Evolutionary conservation across 1,139 yeast genomes (phyloP), one percentile per base, ranked within the genome.

Genomic region (Zygoascus hellenicus): DNA sequence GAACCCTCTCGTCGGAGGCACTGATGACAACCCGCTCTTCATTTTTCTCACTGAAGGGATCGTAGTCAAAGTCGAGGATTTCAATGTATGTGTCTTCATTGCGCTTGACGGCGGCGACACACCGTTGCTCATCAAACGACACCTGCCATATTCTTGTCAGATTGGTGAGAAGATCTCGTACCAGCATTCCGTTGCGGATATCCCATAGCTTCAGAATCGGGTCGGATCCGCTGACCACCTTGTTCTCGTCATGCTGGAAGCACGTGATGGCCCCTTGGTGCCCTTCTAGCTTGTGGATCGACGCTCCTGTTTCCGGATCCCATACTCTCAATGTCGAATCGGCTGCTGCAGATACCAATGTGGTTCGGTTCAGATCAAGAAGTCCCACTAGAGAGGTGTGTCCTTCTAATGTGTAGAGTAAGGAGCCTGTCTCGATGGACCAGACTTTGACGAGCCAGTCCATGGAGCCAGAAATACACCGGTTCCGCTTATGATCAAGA

Each of bases 321-420:
- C 98, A 92, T 2, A 92, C 83, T 43, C 97, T 74, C 40, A 92
- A 72, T 0, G 97, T 83, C 1, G 95, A 80, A 63, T 92, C 98
- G 0, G 97, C 97, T 0, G 97, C 97, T 0, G 97, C 98, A 35
- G 95, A 84, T 1, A 92, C 96, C n/a, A 92, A 72, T 38, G 80
- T 81, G 16, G 83, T 81, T 38, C 85, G 81, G 7, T 88, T 82
- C 19, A 90, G 74, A 42, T 86, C 89, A 31, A 94, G 72, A 17
- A 92, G 70, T 0, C 98, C 98, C 16, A 92, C 98, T 16, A 92
- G 69, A 11, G 94, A 86, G 0, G 88, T 81, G 64, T 92, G 98
- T 0, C 97, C 97, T 50, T 80, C 86, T 35, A 87, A 68, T 1
- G 86, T 76, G 48, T 78, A 72, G 28, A 85, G 62, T 38, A 83